These are phyloP conservation scores for Aquilaria yunnanensis DNA, from an alignment of 345 rosid genomes.

Conservation along the genomic window DNA sequence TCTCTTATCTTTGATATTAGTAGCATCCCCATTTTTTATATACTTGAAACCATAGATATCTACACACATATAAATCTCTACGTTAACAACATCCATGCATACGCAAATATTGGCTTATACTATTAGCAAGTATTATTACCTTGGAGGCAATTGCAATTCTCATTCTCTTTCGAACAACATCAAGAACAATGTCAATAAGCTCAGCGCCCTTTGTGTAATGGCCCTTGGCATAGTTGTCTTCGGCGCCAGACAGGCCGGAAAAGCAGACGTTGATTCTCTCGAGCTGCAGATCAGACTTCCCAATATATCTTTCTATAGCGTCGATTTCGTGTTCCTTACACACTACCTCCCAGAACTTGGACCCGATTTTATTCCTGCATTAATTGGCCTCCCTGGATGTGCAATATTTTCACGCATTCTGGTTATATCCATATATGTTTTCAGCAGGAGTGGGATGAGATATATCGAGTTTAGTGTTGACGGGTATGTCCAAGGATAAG, in stretches of 20 bases:
- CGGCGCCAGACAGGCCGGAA: conserved; percentile 28
- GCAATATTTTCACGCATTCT: conserved; percentile 34
- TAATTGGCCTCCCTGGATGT: conserved; percentile 31
- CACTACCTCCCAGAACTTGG: conserved; percentile 32
- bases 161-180: conserved; percentile 33
- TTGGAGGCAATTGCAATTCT: conserved; percentile 33
- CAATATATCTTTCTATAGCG: conserved; percentile 17
- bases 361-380: conserved; percentile 34
- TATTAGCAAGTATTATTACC: conserved; percentile 7
- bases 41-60: conserved; percentile 24
- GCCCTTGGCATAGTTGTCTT: conserved; percentile 35
- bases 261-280: conserved; percentile 29
- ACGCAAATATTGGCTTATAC: background rate
- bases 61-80: background rate
- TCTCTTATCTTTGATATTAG: conserved; percentile 35
- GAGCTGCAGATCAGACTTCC: conserved; percentile 15
- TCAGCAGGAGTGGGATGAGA: too few species aligned
- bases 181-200: conserved; percentile 29
- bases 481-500: too few species aligned
- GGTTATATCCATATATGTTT: background rate
- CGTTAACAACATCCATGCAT: background rate
- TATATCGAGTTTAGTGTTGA: too few species aligned
- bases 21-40: conserved; percentile 38
- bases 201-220: conserved; percentile 33
- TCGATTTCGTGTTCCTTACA: conserved; percentile 35